Conservation (phyloP, 202 grass and related monocot genomes). For the Panicum virgatum region DNA sequence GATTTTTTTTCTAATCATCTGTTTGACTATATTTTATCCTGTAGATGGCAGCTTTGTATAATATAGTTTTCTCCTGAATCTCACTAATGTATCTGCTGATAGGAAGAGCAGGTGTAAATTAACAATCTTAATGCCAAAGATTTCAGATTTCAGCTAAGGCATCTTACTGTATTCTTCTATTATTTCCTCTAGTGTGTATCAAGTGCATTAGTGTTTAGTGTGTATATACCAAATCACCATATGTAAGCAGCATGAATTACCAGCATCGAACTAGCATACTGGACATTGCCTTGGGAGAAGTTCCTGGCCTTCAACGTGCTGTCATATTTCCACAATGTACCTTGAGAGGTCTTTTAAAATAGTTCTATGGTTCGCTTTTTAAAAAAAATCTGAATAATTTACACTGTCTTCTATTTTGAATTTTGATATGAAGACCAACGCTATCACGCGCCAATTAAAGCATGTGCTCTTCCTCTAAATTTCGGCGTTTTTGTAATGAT, state of each 20-base stretch:
- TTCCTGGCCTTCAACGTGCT: background rate
- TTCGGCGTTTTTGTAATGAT: background rate
- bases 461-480: background rate
- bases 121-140: conserved; percentile 65
- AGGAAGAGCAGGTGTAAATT: conserved; percentile 78
- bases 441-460: background rate
- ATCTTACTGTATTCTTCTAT: conserved; percentile 25
- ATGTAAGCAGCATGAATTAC: background rate
- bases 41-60: conserved; percentile 64
- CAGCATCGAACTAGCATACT: background rate
- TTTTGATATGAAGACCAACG: background rate
- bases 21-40: conserved; percentile 53
- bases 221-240: background rate
- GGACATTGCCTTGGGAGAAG: conserved; percentile 1
- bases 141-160: conserved; percentile 44
- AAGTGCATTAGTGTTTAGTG: background rate
- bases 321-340: background rate
- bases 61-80: conserved; percentile 58
- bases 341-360: background rate
- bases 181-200: conserved; percentile 2
- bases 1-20: conserved; percentile 53
- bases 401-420: background rate
- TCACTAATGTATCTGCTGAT: conserved; percentile 73
- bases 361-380: background rate
- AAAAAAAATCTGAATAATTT: conserved; percentile 2